Percentiles rank a stretch among this genome's conserved stretches.
Evolutionary conservation across 1,139 yeast genomes (phyloP).

Genomic region (Lodderomyces pseudojiufengensis): DNA sequence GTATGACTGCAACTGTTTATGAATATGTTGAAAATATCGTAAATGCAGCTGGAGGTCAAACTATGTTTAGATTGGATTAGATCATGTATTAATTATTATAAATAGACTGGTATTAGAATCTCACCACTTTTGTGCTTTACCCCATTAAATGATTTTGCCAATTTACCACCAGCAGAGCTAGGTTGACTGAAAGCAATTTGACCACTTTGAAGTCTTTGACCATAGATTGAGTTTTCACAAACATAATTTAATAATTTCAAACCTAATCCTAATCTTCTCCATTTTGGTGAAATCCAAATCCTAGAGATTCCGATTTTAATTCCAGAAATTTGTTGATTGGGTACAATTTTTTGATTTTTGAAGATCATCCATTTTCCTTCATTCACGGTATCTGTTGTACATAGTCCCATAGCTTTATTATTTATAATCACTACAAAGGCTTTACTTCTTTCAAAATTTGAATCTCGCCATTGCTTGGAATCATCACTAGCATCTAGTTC

Average conservation of each 20-base stretch:
- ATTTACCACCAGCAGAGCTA: conserved; percentile 53
- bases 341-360: conserved; percentile 32
- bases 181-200: conserved; percentile 73
- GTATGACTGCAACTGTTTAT: conserved; percentile 70
- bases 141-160: conserved; percentile 53
- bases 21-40: conserved; percentile 54
- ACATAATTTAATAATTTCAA: conserved; percentile 39
- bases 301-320: conserved; percentile 57
- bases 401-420: conserved; percentile 49
- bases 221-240: conserved; percentile 46
- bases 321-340: conserved; percentile 26
- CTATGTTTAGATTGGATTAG: conserved; percentile 34
- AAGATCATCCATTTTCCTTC: conserved; percentile 49
- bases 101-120: conserved; percentile 48
- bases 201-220: conserved; percentile 35
- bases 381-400: conserved; percentile 41
- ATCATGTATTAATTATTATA: conserved; percentile 18
- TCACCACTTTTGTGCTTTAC: conserved; percentile 49
- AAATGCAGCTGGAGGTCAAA: conserved; percentile 45
- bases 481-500: conserved; percentile 60
- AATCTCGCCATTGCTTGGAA: conserved; percentile 43
- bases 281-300: conserved; percentile 56
- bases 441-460: conserved; percentile 24
- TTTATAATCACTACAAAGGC: conserved; percentile 45
- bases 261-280: conserved; percentile 53